Conservation (phyloP, 495 filamentous ascomycete species). For the Aspergillus olivimuriae region DNA sequence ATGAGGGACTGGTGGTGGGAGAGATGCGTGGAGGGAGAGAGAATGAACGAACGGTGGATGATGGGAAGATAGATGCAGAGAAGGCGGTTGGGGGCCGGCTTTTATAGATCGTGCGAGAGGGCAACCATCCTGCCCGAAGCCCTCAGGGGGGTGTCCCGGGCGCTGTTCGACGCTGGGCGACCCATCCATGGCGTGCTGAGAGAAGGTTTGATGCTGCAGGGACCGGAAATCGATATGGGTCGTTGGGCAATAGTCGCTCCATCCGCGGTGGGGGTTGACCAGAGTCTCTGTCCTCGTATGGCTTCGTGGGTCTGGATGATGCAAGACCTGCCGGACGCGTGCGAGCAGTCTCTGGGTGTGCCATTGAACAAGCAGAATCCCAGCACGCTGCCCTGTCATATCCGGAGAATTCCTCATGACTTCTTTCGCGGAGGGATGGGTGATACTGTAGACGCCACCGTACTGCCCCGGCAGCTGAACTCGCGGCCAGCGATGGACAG, state of each 20-base stretch:
- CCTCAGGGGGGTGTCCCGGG: background rate
- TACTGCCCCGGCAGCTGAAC: background rate
- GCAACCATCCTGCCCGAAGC: background rate
- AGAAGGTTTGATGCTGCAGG: background rate
- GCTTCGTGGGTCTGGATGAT: background rate
- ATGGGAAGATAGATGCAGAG: background rate
- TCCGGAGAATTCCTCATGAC: background rate
- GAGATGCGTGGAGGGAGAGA: background rate
- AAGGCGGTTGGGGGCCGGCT: background rate
- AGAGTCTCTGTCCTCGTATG: background rate
- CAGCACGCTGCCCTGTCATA: background rate
- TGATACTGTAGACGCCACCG: background rate
- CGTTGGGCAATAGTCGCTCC: background rate
- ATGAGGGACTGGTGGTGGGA: slow-evolving; percentile 3
- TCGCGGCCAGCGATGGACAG: background rate
- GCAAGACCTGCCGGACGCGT: background rate
- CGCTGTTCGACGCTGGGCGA: background rate
- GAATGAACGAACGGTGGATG: slow-evolving; percentile 1
- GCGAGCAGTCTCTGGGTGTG: background rate
- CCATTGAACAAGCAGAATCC: background rate
- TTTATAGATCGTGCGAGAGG: background rate
- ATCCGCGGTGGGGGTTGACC: background rate
- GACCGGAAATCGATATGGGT: background rate
- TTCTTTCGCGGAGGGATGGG: background rate
- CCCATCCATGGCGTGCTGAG: background rate